These are phyloP conservation scores for Monosporascus sp. DNA, from an alignment of 2,329 filamentous ascomycete genomes.

Conservation along the genomic window DNA sequence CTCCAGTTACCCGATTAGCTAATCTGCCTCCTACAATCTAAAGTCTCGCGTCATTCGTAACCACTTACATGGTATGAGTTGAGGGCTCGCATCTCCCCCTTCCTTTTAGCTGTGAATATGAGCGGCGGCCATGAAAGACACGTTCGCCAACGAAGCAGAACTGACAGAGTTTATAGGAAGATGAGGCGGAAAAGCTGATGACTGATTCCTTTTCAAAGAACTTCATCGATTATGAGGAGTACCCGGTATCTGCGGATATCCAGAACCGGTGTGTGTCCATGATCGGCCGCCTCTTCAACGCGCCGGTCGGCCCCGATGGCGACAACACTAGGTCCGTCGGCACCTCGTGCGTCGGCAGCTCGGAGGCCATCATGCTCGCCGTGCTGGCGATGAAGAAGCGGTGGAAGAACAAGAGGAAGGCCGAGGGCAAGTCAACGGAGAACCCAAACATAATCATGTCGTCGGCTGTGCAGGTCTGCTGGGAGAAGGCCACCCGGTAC, in stretches of 20 bases:
- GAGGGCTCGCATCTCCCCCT: background rate
- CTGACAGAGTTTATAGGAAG: constrained; percentile 53
- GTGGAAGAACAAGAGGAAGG: constrained; percentile 83
- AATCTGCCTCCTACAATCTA: constrained; percentile 1
- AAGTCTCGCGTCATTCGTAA: constrained; percentile 87
- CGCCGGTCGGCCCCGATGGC: constrained; percentile 46
- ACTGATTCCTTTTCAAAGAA: constrained; percentile 87
- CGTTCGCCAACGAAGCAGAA: background rate
- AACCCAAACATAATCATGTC: constrained; percentile 93
- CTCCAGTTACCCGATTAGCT: background rate
- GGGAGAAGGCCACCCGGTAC: constrained; percentile 87
- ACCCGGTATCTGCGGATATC: constrained; percentile 74
- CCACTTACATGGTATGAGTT: constrained; percentile 78
- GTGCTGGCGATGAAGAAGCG: constrained; percentile 91
- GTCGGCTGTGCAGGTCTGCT: constrained; percentile 92
- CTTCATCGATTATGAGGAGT: constrained; percentile 88
- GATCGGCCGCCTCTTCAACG: constrained; percentile 86
- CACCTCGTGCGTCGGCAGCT: constrained; percentile 83
- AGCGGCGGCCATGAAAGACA: background rate
- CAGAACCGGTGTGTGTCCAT: constrained; percentile 90
- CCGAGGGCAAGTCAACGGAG: constrained; percentile 73
- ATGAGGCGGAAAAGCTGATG: constrained; percentile 96
- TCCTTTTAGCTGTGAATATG: constrained; percentile 3
- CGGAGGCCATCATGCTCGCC: constrained; percentile 79
- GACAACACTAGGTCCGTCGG: constrained; percentile 65